phyloP scores from a whole-genome alignment of 2,329 filamentous ascomycete species.

The Calonectria pseudoturangicola region DNA sequence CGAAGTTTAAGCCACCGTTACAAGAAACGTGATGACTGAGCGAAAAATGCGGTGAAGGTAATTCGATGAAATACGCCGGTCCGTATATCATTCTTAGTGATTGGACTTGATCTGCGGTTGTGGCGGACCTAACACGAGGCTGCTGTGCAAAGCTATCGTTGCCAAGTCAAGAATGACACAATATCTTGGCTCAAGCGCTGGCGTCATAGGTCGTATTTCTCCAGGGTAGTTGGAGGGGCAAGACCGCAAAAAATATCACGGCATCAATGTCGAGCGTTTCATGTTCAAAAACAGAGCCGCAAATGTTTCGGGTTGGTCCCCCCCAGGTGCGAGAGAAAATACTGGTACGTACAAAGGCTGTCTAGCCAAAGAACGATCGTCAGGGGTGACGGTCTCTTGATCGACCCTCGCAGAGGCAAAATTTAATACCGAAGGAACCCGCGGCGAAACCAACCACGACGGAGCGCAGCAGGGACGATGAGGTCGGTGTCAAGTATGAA shows the following conservation, averaged over 20 bases:
- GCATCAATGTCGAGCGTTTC: neutral
- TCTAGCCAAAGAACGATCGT: neutral
- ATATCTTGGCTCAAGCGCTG: neutral
- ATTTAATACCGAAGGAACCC: neutral
- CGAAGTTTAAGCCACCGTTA: neutral
- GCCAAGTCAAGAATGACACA: neutral
- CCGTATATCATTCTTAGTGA: too few relatives aligned
- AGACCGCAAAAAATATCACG: neutral
- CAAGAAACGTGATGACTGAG: neutral
- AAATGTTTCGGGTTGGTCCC: neutral
- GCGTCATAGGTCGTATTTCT: slow-evolving; percentile 13
- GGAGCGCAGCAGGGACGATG: neutral
- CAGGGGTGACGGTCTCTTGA: neutral
- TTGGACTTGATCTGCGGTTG: neutral
- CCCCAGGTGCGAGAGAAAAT: neutral
- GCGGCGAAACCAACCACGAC: neutral
- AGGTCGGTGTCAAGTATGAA: neutral
- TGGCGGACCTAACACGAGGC: neutral
- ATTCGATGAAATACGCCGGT: too few relatives aligned
- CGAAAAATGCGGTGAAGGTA: too few relatives aligned
- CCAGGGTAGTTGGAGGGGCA: neutral
- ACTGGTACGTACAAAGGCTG: neutral
- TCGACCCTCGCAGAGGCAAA: neutral
- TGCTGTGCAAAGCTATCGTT: too few relatives aligned
- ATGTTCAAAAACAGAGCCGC: slow-evolving; percentile 11